Evolutionary conservation across 2,329 filamentous ascomycete genomes (phyloP).

Genomic region (Neonectria neomacrospora): DNA sequence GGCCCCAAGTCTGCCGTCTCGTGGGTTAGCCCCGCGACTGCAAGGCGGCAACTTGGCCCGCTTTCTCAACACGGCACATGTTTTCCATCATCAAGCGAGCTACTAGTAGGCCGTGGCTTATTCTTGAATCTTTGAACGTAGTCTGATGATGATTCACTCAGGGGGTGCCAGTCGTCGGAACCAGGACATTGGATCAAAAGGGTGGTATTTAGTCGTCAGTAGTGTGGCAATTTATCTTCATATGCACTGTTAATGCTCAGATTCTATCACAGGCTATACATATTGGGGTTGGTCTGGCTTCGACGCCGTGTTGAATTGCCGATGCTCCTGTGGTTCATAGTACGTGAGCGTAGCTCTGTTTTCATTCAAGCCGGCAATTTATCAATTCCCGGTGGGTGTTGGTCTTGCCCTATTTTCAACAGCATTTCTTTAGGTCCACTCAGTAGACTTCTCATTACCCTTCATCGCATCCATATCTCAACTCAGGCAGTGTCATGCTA

Average conservation of each 20-base stretch:
- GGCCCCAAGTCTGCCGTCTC: too few species aligned
- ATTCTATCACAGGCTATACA: not conserved
- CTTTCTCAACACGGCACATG: slow-evolving; percentile 13
- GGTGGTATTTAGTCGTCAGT: not conserved
- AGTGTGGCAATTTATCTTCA: not conserved
- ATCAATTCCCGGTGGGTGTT: too few species aligned
- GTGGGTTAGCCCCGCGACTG: not conserved
- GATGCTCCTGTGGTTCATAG: not conserved
- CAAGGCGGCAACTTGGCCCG: not conserved
- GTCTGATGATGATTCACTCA: slow-evolving; percentile 22
- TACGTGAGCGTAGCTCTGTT: not conserved
- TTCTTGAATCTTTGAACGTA: not conserved
- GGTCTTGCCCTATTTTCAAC: not conserved
- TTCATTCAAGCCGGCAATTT: not conserved
- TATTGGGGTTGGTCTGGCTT: not conserved
- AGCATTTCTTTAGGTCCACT: too few species aligned
- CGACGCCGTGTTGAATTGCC: not conserved
- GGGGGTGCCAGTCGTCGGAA: slow-evolving; percentile 8
- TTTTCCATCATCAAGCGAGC: slow-evolving; percentile 9
- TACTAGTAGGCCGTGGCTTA: not conserved
- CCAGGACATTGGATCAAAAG: not conserved
- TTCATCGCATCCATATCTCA: not conserved
- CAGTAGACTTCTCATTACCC: too few species aligned
- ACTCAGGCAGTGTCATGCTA: too few species aligned
- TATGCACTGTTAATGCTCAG: not conserved